Evolutionary conservation across 306 rosid species (phyloP).

Genomic region (Lathyrus aphaca): DNA sequence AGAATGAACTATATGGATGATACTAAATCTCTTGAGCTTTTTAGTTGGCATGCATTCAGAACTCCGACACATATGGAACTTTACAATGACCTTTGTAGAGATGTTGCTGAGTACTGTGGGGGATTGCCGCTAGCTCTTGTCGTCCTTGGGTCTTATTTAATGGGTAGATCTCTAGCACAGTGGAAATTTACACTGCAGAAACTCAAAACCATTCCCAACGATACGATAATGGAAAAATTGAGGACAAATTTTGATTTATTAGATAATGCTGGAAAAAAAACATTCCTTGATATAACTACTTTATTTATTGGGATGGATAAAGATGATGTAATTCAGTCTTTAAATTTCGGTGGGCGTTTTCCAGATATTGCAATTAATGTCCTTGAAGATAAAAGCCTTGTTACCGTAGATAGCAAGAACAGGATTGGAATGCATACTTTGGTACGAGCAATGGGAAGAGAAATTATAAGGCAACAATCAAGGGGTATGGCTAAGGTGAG

Average conservation of each 20-base stretch:
- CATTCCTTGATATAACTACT: neutral
- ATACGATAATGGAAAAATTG: neutral
- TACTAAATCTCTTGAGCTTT: neutral
- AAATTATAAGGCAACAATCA: neutral
- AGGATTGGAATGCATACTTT: slow-evolving; percentile 34
- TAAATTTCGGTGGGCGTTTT: neutral
- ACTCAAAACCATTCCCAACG: neutral
- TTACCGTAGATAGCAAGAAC: neutral
- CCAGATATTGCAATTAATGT: neutral
- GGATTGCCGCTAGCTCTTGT: slow-evolving; percentile 10
- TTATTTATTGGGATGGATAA: neutral
- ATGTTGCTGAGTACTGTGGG: neutral
- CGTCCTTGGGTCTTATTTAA: neutral
- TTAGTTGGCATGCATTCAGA: slow-evolving; percentile 21
- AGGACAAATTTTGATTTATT: slow-evolving; percentile 10
- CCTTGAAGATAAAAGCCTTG: neutral
- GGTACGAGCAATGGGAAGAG: slow-evolving; percentile 30
- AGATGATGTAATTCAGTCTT: neutral
- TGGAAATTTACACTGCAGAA: neutral
- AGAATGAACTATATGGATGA: neutral
- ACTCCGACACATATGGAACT: neutral
- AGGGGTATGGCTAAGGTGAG: neutral
- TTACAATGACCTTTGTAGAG: neutral
- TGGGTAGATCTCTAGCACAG: neutral
- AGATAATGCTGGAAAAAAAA: neutral